A percentile compares a stretch with the other conserved stretches of the same genome.
phyloP scores from a whole-genome alignment of 805 yeast species.

The Monosporozyma yasuniensis region DNA sequence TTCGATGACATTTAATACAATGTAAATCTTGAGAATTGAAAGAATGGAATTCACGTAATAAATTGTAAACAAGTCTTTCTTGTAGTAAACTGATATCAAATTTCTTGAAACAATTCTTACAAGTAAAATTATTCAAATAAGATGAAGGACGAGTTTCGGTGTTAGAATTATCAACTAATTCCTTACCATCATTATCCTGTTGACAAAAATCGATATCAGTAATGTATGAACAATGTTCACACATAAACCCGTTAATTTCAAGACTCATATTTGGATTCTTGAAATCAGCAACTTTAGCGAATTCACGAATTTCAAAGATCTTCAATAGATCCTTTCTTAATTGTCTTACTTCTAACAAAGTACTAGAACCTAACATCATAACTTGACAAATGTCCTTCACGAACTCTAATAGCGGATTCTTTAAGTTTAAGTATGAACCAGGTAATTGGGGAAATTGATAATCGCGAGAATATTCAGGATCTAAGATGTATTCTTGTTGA shows the following conservation, averaged over 20 bases:
- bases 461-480: conserved; percentile 52
- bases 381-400: conserved; percentile 70
- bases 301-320: conserved; percentile 75
- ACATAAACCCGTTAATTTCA: conserved; percentile 55
- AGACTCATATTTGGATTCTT: conserved; percentile 67
- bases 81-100: conserved; percentile 66
- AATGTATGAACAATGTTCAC: conserved; percentile 69
- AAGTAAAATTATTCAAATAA: conserved; percentile 37
- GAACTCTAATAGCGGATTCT: conserved; percentile 71
- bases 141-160: not conserved
- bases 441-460: conserved; percentile 71
- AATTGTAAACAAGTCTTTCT: conserved; percentile 63
- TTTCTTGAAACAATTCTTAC: conserved; percentile 55
- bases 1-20: conserved; percentile 66
- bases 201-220: conserved; percentile 78
- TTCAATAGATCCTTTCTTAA: conserved; percentile 66
- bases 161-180: not conserved
- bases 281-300: conserved; percentile 66
- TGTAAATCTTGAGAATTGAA: conserved; percentile 73
- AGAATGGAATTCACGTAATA: conserved; percentile 44
- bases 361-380: conserved; percentile 51
- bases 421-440: conserved; percentile 52
- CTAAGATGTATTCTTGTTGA: conserved; percentile 65
- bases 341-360: conserved; percentile 64
- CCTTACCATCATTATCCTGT: conserved; percentile 36